Base-by-base conservation (phyloP, 2,329 filamentous ascomycete species). In the Raffaelea deltoideospora region DNA sequence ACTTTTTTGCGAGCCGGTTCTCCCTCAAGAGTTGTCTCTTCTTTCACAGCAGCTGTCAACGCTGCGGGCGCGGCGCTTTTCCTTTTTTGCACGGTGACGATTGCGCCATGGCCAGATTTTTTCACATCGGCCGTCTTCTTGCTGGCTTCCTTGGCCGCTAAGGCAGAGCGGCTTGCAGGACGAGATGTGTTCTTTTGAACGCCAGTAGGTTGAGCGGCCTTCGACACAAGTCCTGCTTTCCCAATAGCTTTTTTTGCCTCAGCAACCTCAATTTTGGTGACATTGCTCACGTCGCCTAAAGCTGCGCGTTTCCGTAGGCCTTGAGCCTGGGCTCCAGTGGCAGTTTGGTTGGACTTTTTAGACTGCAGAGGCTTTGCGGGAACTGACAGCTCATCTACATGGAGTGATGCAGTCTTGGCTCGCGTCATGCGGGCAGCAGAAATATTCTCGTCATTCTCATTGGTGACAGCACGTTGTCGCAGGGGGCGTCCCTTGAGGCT, bases 391-490 rank as follows among this genome's bases (percentile, higher is more conserved):
- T 79, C 79, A 48, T 79, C 77, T 48, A 66, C 70, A 52, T 64
- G 67, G 43, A 72, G 67, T 33, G 81, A 79, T 40, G 85, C 84
- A 36, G 86, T 77, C 65, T 96, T 95, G 47, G 90, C 87, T 63
- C 90, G 76, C 50, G 90, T 96, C 56, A 95, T 65, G 63, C 87
- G 85, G 61, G 81, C 84, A 43, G 81, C 76, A 41, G 67, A 63
- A 45, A 61, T 72, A 57, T 94, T 93, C 66, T 95, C 90, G 57
- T 95, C 88, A 56, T 95, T 95, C 67, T 95, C 87, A 59, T 92
- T 90, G 47, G 79, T 80, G 51, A 79, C 71, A 56, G 76, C 72
- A 61, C 86, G 79, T 56, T 76, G 72, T 60, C 80, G 74, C 52
- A 76, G 67, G 55, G 72, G 65, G 60, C 82, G 79, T 65, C 69